A percentile compares a stretch with the other conserved stretches of the same genome.
These are phyloP conservation scores for Oropetium thomaeum DNA, from an alignment of 176 grass and related monocot genomes.

Conservation along the genomic window DNA sequence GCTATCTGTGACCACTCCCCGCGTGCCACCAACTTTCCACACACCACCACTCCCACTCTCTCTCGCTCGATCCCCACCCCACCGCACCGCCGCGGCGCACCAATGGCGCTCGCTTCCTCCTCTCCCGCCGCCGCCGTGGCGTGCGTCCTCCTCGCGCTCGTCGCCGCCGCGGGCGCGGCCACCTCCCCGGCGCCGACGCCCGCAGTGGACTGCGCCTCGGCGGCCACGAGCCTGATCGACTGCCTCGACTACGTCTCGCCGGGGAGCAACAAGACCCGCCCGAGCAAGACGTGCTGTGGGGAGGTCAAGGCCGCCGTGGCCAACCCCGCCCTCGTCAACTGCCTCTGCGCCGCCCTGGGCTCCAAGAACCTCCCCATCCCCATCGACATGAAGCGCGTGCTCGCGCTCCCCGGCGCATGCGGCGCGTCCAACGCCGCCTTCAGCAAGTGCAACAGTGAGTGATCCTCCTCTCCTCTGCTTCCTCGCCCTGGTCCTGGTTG, in stretches of 20 bases:
- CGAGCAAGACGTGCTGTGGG: conserved; percentile 30
- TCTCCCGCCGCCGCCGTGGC: background rate
- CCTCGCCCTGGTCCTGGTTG: background rate
- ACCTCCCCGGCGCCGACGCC: conserved; percentile 32
- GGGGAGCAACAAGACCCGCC: background rate
- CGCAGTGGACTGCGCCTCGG: background rate
- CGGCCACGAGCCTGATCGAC: background rate
- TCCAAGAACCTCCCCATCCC: background rate
- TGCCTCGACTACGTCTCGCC: conserved; percentile 36
- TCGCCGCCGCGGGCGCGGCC: background rate
- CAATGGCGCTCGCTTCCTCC: conserved; percentile 21
- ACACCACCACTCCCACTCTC: background rate
- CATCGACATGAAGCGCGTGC: conserved; percentile 36
- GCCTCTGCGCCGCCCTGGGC: conserved; percentile 36
- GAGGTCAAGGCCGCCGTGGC: conserved; percentile 40
- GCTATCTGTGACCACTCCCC: background rate
- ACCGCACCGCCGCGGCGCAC: background rate
- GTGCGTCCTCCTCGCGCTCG: conserved; percentile 33
- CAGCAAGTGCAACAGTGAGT: conserved; percentile 37
- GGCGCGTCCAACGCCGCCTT: conserved; percentile 18
- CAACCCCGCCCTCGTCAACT: conserved; percentile 11
- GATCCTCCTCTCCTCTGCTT: background rate
- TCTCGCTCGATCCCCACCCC: background rate
- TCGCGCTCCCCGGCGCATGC: conserved; percentile 37
- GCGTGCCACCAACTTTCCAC: conserved; percentile 28